A percentile compares a stretch with the other conserved stretches of the same genome.
These are phyloP conservation scores for Plasmodium yoelii DNA, from an alignment of 169 alveolate species.

Conservation along the genomic window DNA sequence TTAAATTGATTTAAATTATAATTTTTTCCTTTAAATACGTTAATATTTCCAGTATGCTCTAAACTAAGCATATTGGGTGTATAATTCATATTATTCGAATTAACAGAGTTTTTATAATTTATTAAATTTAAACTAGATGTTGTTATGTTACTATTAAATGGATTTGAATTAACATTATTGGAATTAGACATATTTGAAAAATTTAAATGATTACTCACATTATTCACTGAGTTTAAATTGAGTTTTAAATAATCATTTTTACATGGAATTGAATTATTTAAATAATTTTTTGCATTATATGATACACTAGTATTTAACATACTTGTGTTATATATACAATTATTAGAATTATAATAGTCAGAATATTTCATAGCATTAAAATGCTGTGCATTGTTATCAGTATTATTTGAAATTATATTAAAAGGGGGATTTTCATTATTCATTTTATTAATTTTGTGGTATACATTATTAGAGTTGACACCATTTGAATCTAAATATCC, in stretches of 20 bases:
- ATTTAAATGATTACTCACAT: constrained; percentile 23
- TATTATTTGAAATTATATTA: constrained; percentile 17
- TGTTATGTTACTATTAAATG: constrained; percentile 36
- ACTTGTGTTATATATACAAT: constrained; percentile 21
- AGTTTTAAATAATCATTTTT: constrained; percentile 51
- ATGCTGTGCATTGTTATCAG: constrained; percentile 28
- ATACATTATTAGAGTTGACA: constrained; percentile 34
- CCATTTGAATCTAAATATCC: constrained; percentile 38
- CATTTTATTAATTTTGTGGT: constrained; percentile 14
- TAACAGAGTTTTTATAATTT: constrained; percentile 31
- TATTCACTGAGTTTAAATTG: constrained; percentile 21
- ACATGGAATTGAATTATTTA: constrained; percentile 40
- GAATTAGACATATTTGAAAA: constrained; percentile 54
- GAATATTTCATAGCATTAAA: constrained; percentile 60
- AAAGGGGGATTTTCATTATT: constrained; percentile 37
- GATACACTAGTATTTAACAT: constrained; percentile 50
- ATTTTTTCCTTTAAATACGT: constrained; percentile 19
- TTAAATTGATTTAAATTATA: constrained; percentile 21
- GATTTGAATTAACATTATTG: constrained; percentile 26
- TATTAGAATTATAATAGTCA: constrained; percentile 42
- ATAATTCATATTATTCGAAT: constrained; percentile 16
- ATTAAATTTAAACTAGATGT: constrained; percentile 33
- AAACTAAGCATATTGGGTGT: constrained; percentile 33
- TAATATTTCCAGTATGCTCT: constrained; percentile 19
- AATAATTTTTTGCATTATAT: constrained; percentile 35